Percentiles rank a stretch among this genome's conserved stretches.
phyloP scores from a whole-genome alignment of 805 yeast species.

The Pichia insulana region DNA sequence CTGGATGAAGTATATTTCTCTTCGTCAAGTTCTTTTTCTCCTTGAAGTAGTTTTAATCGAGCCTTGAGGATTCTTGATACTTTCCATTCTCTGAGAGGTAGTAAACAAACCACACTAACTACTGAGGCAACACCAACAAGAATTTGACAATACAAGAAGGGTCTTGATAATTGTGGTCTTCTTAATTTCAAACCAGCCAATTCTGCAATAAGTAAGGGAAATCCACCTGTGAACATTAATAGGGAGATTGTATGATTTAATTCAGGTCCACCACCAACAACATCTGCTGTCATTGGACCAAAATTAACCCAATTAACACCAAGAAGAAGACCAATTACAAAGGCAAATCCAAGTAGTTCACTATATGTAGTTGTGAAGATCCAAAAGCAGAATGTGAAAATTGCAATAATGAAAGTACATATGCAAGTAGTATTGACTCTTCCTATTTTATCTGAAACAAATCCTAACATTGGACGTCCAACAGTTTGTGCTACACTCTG shows the following conservation, averaged over 20 bases:
- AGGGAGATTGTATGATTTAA: conserved; percentile 24
- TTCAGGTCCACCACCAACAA: conserved; percentile 25
- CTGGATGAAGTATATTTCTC: background rate
- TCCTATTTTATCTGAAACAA: conserved; percentile 38
- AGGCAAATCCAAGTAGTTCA: conserved; percentile 34
- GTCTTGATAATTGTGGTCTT: conserved; percentile 26
- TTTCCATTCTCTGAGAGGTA: conserved; percentile 48
- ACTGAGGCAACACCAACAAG: conserved; percentile 45
- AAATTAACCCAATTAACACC: conserved; percentile 38
- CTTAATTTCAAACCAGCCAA: conserved; percentile 24
- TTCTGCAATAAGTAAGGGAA: conserved; percentile 27
- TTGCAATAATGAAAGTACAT: conserved; percentile 27
- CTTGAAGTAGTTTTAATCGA: conserved; percentile 12
- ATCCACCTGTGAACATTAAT: conserved; percentile 21
- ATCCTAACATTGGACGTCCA: conserved; percentile 44
- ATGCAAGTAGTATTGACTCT: conserved; percentile 37
- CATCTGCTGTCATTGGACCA: conserved; percentile 29
- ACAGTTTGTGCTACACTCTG: conserved; percentile 39
- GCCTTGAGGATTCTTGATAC: conserved; percentile 34
- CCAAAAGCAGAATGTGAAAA: conserved; percentile 42
- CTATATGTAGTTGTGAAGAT: conserved; percentile 35
- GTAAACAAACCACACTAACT: conserved; percentile 32
- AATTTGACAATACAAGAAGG: conserved; percentile 53
- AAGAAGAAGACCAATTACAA: conserved; percentile 35
- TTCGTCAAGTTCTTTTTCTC: background rate